Evolutionary conservation across 2,329 filamentous ascomycete genomes (phyloP), one percentile per base, ranked within the genome.

Genomic region (Paecilomyces sp.): DNA sequence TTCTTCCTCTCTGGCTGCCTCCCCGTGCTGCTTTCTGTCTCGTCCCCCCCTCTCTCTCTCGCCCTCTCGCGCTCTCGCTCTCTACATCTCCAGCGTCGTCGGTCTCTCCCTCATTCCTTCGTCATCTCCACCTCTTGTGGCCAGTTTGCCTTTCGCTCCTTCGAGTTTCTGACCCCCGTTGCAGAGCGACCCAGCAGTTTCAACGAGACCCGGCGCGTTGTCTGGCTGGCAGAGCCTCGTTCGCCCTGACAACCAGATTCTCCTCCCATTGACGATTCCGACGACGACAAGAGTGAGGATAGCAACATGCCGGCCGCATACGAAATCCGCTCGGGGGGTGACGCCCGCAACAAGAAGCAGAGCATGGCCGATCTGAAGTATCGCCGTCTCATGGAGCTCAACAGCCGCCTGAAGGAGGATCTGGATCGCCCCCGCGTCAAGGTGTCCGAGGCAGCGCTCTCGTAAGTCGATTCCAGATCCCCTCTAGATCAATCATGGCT

Each of bases 291-390:
- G 13, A 47, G 36, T 47, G 36, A 47, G 36, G 4, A 47, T 15
- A 47, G 15, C n/a, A 76, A 68, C 66, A 87, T 86, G 83, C 81
- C 84, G 69, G 74, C 83, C 64, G 81, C 85, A 61, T 88, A 88
- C 77, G 85, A 88, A 74, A 81, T 87, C 68, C 84, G 85, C 75
- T 82, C 82, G 62, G 85, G 84, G 66, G 84, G 85, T 67, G 85
- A 86, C 72, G 78, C 83, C 67, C 86, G 85, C 84, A 96, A 92
- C 82, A 97, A 95, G 82, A 97, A 97, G 83, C 94, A 97, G 81
- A 96, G 91, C 75, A 97, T 99, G 91, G 93, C 93, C 68, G 94
- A 99, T 77, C 85, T 99, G 66, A 99, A 99, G 84, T 86, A 97
- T 71, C 88, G 94, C 72, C 89, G 94, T 66, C 83, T 99, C 78